These are phyloP conservation scores for Albophoma yamanashiensis DNA, from an alignment of 2,329 filamentous ascomycete genomes.

Conservation along the genomic window DNA sequence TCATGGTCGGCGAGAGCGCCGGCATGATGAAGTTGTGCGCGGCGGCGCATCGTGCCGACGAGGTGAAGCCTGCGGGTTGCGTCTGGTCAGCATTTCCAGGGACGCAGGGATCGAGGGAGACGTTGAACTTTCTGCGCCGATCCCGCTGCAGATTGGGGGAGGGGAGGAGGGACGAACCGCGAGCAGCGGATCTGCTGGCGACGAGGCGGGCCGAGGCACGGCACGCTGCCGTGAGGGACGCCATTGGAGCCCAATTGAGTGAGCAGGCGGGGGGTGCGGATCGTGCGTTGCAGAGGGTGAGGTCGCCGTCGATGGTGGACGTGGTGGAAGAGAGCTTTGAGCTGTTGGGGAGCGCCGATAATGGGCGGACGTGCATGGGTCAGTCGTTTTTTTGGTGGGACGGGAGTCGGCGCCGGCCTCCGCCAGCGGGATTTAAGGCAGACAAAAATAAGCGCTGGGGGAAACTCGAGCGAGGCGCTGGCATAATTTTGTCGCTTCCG, in stretches of 20 bases:
- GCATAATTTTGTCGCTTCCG: neutral
- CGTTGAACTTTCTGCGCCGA: neutral
- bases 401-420: neutral
- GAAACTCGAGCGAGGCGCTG: too few relatives aligned
- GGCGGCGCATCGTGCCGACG: slow-evolving; percentile 51
- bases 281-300: neutral
- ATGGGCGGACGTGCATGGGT: slow-evolving; percentile 15
- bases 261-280: slow-evolving; percentile 7
- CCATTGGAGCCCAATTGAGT: slow-evolving; percentile 38
- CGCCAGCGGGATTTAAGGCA: neutral
- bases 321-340: slow-evolving; percentile 16
- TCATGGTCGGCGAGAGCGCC: slow-evolving; percentile 86
- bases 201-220: slow-evolving; percentile 52
- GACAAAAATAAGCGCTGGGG: neutral
- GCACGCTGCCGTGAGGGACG: slow-evolving; percentile 54
- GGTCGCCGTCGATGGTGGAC: neutral
- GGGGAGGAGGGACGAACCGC: slow-evolving; percentile 38
- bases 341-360: slow-evolving; percentile 22
- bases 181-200: slow-evolving; percentile 32
- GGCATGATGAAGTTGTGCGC: slow-evolving; percentile 89
- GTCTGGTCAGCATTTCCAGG: neutral
- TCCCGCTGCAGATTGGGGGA: neutral
- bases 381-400: slow-evolving; percentile 18
- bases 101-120: neutral
- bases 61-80: slow-evolving; percentile 47